Evolutionary conservation across 176 grass and related monocot genomes (phyloP).

Genomic region (Metroxylon sagu): DNA sequence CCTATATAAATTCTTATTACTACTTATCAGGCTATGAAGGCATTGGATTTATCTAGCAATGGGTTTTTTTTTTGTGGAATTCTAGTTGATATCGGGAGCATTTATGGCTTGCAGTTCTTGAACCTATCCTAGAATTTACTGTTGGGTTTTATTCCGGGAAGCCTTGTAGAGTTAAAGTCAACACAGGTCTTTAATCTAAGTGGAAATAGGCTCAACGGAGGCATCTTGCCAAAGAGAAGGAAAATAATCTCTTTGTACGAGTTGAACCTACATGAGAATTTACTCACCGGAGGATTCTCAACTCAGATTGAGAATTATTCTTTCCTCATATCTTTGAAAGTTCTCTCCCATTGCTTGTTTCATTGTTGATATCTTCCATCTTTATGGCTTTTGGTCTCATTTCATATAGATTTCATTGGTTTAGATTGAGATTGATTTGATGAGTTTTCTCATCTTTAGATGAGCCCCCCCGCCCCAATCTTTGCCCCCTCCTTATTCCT

Average conservation of each 20-base stretch:
- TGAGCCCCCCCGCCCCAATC: too few relatives aligned
- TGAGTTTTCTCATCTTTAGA: too few relatives aligned
- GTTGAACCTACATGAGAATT: constrained; percentile 52
- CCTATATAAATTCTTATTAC: constrained; percentile 33
- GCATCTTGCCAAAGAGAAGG: constrained; percentile 51
- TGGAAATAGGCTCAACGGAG: constrained; percentile 41
- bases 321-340: constrained; percentile 68
- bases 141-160: constrained; percentile 48
- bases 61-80: constrained; percentile 50
- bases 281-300: constrained; percentile 54
- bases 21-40: constrained; percentile 21
- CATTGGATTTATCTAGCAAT: constrained; percentile 78
- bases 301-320: constrained; percentile 72
- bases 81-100: constrained; percentile 33
- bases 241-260: constrained; percentile 56
- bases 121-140: constrained; percentile 75
- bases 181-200: constrained; percentile 70
- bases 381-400: too few relatives aligned
- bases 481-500: too few relatives aligned
- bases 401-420: too few relatives aligned
- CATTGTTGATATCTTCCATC: too few relatives aligned
- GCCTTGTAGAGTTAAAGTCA: constrained; percentile 53
- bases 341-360: constrained; percentile 4
- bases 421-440: too few relatives aligned
- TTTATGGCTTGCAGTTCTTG: constrained; percentile 41